Conservation (phyloP, 129 eudicot genomes). For the Centrapalus pauciflorus region DNA sequence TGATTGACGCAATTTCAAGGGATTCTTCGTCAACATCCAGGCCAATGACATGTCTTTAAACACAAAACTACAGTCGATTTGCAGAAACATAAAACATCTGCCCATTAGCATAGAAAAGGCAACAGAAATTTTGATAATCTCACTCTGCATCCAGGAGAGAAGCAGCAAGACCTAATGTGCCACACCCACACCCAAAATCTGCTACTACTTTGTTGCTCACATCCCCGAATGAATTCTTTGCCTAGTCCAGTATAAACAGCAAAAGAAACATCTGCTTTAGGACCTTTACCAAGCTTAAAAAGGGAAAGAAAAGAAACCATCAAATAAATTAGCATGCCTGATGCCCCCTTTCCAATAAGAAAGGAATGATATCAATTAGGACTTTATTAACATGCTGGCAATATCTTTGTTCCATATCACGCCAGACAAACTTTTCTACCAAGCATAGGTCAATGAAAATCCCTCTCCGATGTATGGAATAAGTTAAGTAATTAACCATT, state of each 20-base stretch:
- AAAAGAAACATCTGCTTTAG: not conserved
- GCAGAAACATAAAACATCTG: not conserved
- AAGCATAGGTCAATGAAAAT: not conserved
- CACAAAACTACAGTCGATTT: conserved; percentile 8
- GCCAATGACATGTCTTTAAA: conserved; percentile 70
- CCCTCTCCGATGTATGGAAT: not conserved
- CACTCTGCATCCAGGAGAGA: conserved; percentile 84
- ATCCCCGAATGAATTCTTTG: conserved; percentile 88
- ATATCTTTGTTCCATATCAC: too few relatives aligned
- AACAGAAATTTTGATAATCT: conserved; percentile 16
- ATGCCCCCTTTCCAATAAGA: not conserved
- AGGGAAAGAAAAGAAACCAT: not conserved
- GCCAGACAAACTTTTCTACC: not conserved
- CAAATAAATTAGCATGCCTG: not conserved
- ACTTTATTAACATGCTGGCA: too few relatives aligned
- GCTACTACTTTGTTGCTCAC: conserved; percentile 72
- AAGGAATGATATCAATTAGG: not conserved
- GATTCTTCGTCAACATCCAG: conserved; percentile 79
- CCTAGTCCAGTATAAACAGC: conserved; percentile 35
- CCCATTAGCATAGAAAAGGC: not conserved
- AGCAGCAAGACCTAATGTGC: conserved; percentile 94
- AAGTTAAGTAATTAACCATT: too few relatives aligned
- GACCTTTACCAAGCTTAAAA: not conserved
- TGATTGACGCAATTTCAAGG: conserved; percentile 67
- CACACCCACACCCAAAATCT: conserved; percentile 99